Base-by-base conservation (phyloP, 1,139 yeast genomes). In the Kluyveromyces marxianus region DNA sequence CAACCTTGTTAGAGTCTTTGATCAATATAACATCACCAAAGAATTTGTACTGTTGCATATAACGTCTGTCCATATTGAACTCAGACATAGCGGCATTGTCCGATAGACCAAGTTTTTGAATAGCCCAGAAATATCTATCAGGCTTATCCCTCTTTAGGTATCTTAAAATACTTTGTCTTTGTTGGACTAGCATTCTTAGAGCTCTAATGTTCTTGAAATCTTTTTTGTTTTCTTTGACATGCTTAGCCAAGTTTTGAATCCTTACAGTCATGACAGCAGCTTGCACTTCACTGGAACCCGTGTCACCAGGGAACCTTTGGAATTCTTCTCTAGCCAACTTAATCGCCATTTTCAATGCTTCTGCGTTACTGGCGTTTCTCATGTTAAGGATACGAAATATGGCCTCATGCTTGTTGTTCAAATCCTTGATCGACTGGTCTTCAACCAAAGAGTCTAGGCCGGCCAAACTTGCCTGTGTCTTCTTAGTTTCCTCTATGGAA, bases 201-300 rank as follows among this genome's bases (percentile, higher is more conserved):
- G 70, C 67, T 60, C 92, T 81, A 47, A 81, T 79, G 54, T 83
- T 81, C 39, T 72, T 72, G 57, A 77, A 72, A 67, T 92, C 97
- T 62, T 88, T 85, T 56, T 80, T 83, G 62, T 81, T 74, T 46
- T 76, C 73, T 60, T 81, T 81, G 48, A 86, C 75, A 61, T 90
- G 97, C 40, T 77, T 76, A 71, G 86, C 87, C 48, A 87, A 72
- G 55, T 78, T 82, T 54, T 84, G 88, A 54, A 92, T 87, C 58
- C 79, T 79, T 46, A 87, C 82, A 1, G 97, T 88, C 68, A 83
- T 69, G 30, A 87, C 76, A 2, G 97, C 97, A 1, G 97, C 96
- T 66, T 90, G 97, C 29, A 89, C 97, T 68, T 90, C 97, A 43
- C 96, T 81, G 0, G 96, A 86, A 1, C 95, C 97, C 0, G 97